These are phyloP conservation scores for Mediolabrus comicus DNA, from an alignment of 108 stramenopile species.

Conservation along the genomic window DNA sequence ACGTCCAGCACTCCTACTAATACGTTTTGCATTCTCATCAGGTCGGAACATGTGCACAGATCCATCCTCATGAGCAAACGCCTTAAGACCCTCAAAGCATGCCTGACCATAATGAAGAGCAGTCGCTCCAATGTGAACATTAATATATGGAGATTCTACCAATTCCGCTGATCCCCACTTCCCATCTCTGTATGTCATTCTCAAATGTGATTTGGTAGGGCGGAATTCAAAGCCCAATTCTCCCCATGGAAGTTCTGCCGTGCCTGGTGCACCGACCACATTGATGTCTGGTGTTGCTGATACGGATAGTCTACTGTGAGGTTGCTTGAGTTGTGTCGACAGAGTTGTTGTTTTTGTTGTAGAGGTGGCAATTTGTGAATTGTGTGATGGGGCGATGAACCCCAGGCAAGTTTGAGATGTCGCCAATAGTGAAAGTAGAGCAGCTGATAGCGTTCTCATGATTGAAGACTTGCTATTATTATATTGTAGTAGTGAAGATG, in stretches of 20 bases:
- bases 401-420: conserved; percentile 9
- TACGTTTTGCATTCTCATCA: conserved; percentile 92
- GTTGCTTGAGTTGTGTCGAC: background rate
- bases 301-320: conserved; percentile 12
- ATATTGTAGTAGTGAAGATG: background rate
- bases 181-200: conserved; percentile 78
- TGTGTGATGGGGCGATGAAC: conserved; percentile 16
- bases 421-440: conserved; percentile 14
- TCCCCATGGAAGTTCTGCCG: conserved; percentile 88
- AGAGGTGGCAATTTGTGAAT: background rate
- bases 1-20: conserved; percentile 67
- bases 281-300: conserved; percentile 4
- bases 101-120: conserved; percentile 98
- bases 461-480: background rate
- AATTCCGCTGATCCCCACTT: conserved; percentile 75
- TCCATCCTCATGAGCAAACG: conserved; percentile 92
- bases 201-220: conserved; percentile 87
- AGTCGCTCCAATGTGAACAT: conserved; percentile 95
- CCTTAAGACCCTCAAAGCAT: conserved; percentile 99
- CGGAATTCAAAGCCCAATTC: conserved; percentile 96
- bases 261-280: conserved; percentile 60
- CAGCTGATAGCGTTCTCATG: conserved; percentile 25
- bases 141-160: conserved; percentile 85
- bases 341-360: conserved; percentile 1
- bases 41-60: conserved; percentile 95